phyloP scores from a whole-genome alignment of 1,284 basidiomycete genomes.

The Hemileccinum hortonii region DNA sequence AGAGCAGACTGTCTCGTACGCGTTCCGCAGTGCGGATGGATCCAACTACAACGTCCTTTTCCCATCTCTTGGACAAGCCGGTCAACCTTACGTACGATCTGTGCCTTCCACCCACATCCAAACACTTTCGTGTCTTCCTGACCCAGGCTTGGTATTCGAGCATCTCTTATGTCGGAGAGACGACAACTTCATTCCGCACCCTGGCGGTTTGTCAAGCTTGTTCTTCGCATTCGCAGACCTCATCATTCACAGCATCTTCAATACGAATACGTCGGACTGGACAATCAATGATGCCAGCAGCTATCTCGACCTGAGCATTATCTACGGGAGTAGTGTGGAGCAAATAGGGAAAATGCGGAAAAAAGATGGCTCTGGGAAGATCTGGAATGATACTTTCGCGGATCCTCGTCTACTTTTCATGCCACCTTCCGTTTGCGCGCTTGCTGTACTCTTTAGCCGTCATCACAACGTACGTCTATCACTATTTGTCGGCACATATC shows the following conservation, averaged over 20 bases:
- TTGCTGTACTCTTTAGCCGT: slow-evolving; percentile 69
- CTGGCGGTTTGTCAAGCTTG: slow-evolving; percentile 61
- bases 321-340: slow-evolving; percentile 64
- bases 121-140: slow-evolving; percentile 55
- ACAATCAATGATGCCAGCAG: slow-evolving; percentile 67
- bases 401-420: slow-evolving; percentile 69
- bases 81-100: slow-evolving; percentile 69
- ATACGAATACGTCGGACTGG: slow-evolving; percentile 54
- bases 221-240: slow-evolving; percentile 80
- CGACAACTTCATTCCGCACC: slow-evolving; percentile 51
- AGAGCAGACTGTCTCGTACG: slow-evolving; percentile 38
- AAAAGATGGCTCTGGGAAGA: slow-evolving; percentile 61
- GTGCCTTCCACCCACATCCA: slow-evolving; percentile 54
- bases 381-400: slow-evolving; percentile 70
- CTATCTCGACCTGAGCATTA: slow-evolving; percentile 75
- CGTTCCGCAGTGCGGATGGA: slow-evolving; percentile 56
- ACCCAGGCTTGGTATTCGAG: slow-evolving; percentile 71
- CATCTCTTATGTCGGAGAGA: slow-evolving; percentile 54
- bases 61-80: slow-evolving; percentile 59
- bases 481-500: not conserved
- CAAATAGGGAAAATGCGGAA: slow-evolving; percentile 54
- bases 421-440: slow-evolving; percentile 69
- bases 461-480: slow-evolving; percentile 64
- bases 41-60: slow-evolving; percentile 56
- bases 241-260: slow-evolving; percentile 74